Conservation (phyloP, 257 asterid species). For the Coffea canephora region DNA sequence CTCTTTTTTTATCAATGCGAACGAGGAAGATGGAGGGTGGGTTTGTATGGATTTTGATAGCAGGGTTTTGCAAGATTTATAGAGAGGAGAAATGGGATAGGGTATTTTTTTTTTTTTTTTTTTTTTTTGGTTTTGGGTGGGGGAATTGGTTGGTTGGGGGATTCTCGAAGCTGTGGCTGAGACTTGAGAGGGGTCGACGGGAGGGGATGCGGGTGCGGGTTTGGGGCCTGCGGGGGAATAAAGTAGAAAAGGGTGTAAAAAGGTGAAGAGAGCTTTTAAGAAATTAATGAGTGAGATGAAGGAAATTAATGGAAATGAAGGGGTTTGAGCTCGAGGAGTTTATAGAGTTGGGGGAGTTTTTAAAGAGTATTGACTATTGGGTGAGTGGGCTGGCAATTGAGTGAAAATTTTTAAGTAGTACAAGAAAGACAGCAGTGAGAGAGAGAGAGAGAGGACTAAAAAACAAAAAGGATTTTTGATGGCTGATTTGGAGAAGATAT, state of each 20-base stretch:
- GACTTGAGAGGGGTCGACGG: neutral
- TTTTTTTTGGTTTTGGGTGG: too few relatives aligned
- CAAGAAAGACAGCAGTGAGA: slow-evolving; percentile 12
- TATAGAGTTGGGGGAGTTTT: neutral
- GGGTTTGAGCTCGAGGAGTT: neutral
- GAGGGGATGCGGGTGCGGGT: neutral
- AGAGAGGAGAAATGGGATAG: neutral
- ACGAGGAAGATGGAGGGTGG: neutral
- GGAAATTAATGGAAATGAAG: neutral
- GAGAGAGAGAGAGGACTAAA: slow-evolving; percentile 8
- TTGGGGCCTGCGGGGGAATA: neutral
- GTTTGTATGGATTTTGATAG: slow-evolving; percentile 1
- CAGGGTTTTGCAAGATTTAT: slow-evolving; percentile 16
- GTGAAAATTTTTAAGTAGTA: neutral
- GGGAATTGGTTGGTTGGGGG: neutral
- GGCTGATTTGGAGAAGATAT: slow-evolving; percentile 23
- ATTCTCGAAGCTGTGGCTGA: slow-evolving; percentile 6
- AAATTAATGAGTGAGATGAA: neutral
- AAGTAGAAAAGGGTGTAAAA: neutral
- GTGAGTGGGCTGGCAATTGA: neutral
- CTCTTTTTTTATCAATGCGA: neutral
- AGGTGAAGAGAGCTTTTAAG: neutral
- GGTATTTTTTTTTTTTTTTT: too few relatives aligned
- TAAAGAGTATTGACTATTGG: neutral
- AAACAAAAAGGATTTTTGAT: slow-evolving; percentile 33